Conservation (phyloP, 2,329 filamentous ascomycete species). For the Colletotrichum siamense region DNA sequence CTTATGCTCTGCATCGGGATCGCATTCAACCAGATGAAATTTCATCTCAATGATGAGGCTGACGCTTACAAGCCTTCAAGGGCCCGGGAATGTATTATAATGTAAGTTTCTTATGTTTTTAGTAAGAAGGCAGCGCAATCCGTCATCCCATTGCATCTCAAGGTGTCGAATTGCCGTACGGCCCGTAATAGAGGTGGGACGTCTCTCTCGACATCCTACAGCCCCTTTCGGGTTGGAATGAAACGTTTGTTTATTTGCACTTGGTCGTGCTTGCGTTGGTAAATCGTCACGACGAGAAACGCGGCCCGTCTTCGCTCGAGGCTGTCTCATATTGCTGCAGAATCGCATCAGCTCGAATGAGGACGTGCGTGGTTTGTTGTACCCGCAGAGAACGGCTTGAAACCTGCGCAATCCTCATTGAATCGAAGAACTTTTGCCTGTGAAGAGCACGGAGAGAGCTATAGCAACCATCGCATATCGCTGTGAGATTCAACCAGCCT, state of each 20-base stretch:
- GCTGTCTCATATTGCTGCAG: rapidly evolving
- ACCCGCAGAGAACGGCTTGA: background rate
- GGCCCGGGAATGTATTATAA: background rate
- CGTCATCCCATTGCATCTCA: background rate
- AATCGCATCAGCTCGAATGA: background rate
- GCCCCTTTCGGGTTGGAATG: background rate
- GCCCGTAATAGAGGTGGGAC: background rate
- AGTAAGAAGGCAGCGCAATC: background rate
- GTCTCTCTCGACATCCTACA: background rate
- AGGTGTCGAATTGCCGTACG: background rate
- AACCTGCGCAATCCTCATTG: no score
- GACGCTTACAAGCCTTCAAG: background rate
- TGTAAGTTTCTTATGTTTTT: background rate
- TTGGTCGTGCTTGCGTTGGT: background rate
- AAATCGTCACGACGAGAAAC: background rate
- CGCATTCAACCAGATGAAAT: background rate
- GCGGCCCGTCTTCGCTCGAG: background rate
- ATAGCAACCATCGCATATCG: background rate
- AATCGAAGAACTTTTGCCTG: background rate
- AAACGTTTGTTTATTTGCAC: background rate
- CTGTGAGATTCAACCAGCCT: background rate
- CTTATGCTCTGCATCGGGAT: background rate
- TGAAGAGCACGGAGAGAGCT: background rate
- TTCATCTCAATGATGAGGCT: background rate
- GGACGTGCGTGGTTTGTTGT: background rate